Evolutionary conservation across 176 grass and related monocot genomes (phyloP).

Genomic region (Raddia distichophylla): DNA sequence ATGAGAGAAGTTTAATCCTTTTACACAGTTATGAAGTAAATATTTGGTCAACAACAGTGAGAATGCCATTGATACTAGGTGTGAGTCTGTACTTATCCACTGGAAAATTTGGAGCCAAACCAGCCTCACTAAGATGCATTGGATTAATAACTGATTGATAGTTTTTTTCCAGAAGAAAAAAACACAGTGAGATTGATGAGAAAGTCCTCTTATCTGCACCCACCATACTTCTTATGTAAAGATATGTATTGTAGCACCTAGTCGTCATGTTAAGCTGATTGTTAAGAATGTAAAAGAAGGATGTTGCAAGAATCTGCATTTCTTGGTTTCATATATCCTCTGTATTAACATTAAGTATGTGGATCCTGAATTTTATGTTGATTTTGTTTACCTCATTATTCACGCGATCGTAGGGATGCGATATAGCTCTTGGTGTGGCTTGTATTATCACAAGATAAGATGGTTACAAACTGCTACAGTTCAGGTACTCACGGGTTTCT

Average conservation of each 20-base stretch:
- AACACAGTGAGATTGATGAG: not conserved
- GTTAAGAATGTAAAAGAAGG: not conserved
- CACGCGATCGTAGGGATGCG: not conserved
- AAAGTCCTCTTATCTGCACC: not conserved
- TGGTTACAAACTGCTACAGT: not conserved
- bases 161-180: not conserved
- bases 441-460: not conserved
- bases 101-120: not conserved
- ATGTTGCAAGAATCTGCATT: slow-evolving; percentile 1
- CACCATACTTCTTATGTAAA: not conserved
- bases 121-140: not conserved
- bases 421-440: not conserved
- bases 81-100: not conserved
- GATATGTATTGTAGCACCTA: not conserved
- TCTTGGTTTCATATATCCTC: not conserved
- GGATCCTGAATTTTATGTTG: slow-evolving; percentile 16
- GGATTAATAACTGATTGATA: not conserved
- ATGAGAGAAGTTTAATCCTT: not conserved
- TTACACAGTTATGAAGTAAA: not conserved
- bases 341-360: slow-evolving; percentile 24
- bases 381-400: slow-evolving; percentile 3
- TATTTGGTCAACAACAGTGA: not conserved
- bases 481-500: slow-evolving; percentile 4
- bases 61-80: not conserved
- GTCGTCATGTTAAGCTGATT: not conserved